A percentile compares a stretch with the other conserved stretches of the same genome.
Evolutionary conservation across 2,329 filamentous ascomycete genomes (phyloP).

Genomic region (Colletotrichum somersetense): DNA sequence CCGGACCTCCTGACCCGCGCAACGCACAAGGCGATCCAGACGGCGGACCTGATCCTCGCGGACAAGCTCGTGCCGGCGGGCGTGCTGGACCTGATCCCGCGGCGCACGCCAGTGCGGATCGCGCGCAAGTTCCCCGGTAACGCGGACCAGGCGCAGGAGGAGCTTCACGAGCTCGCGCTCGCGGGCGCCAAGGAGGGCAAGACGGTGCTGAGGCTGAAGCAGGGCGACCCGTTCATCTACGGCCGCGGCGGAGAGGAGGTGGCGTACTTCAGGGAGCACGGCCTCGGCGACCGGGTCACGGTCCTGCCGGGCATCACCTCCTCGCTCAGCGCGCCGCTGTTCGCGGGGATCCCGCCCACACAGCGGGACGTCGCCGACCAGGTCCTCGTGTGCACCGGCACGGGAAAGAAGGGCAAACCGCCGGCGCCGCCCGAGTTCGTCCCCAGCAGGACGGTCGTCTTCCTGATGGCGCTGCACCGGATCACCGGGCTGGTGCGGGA

Average conservation of each 20-base stretch:
- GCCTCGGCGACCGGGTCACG: slow-evolving; percentile 71
- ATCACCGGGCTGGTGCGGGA: slow-evolving; percentile 80
- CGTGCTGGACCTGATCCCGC: slow-evolving; percentile 90
- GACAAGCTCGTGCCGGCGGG: slow-evolving; percentile 88
- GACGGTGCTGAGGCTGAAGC: slow-evolving; percentile 90
- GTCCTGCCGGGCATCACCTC: slow-evolving; percentile 94
- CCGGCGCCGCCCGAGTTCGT: slow-evolving; percentile 87
- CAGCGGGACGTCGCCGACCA: slow-evolving; percentile 93
- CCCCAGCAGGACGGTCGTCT: slow-evolving; percentile 84
- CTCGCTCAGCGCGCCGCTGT: slow-evolving; percentile 87
- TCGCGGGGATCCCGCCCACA: slow-evolving; percentile 88
- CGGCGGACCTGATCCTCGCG: slow-evolving; percentile 83
- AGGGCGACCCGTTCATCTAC: slow-evolving; percentile 97
- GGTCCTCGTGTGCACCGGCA: slow-evolving; percentile 95
- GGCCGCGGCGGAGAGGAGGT: slow-evolving; percentile 95
- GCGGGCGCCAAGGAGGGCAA: slow-evolving; percentile 75
- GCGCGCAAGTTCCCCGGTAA: slow-evolving; percentile 98
- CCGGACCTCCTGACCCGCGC: slow-evolving; percentile 90
- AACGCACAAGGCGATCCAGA: slow-evolving; percentile 80
- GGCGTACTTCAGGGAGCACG: slow-evolving; percentile 81
- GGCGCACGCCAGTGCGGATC: slow-evolving; percentile 89
- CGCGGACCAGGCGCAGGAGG: slow-evolving; percentile 91
- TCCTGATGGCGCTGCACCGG: slow-evolving; percentile 94
- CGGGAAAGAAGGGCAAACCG: slow-evolving; percentile 87
- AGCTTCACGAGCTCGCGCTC: slow-evolving; percentile 84